These are phyloP conservation scores for Aspergillus novofumigatus DNA, from an alignment of 2,329 filamentous ascomycete species.

Conservation along the genomic window DNA sequence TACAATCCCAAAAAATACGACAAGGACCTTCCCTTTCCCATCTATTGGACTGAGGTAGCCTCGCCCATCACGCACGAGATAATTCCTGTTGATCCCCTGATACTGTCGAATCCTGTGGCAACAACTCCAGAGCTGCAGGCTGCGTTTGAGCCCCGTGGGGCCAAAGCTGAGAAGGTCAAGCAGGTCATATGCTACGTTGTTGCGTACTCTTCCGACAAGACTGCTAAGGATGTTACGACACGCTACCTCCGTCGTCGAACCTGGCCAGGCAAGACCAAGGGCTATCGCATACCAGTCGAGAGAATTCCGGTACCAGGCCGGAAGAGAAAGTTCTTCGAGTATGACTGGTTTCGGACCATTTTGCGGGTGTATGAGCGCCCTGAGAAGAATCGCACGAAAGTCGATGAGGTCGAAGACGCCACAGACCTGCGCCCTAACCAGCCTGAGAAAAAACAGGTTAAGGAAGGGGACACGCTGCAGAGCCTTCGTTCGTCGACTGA, in stretches of 20 bases:
- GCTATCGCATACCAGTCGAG: slow-evolving; percentile 70
- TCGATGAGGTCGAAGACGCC: slow-evolving; percentile 74
- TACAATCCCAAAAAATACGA: slow-evolving; percentile 58
- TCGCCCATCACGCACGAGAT: slow-evolving; percentile 77
- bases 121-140: slow-evolving; percentile 68
- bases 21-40: slow-evolving; percentile 73
- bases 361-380: slow-evolving; percentile 68
- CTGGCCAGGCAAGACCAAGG: slow-evolving; percentile 86
- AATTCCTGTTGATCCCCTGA: slow-evolving; percentile 71
- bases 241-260: slow-evolving; percentile 79
- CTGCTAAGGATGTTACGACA: slow-evolving; percentile 90
- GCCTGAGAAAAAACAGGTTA: slow-evolving; percentile 66
- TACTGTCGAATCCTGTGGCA: slow-evolving; percentile 62
- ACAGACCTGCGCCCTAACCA: slow-evolving; percentile 71
- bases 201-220: slow-evolving; percentile 76
- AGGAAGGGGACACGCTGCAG: slow-evolving; percentile 76
- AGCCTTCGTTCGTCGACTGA: slow-evolving; percentile 84
- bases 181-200: slow-evolving; percentile 89
- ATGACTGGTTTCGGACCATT: slow-evolving; percentile 83
- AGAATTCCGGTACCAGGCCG: slow-evolving; percentile 77
- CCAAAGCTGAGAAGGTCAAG: slow-evolving; percentile 76
- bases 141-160: slow-evolving; percentile 76
- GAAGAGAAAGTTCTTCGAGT: slow-evolving; percentile 71
- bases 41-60: slow-evolving; percentile 89
- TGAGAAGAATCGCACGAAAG: slow-evolving; percentile 55